Evolutionary conservation across 768 basidiomycete species (phyloP), one percentile per base, ranked within the genome.

Genomic region (Mycena pura): DNA sequence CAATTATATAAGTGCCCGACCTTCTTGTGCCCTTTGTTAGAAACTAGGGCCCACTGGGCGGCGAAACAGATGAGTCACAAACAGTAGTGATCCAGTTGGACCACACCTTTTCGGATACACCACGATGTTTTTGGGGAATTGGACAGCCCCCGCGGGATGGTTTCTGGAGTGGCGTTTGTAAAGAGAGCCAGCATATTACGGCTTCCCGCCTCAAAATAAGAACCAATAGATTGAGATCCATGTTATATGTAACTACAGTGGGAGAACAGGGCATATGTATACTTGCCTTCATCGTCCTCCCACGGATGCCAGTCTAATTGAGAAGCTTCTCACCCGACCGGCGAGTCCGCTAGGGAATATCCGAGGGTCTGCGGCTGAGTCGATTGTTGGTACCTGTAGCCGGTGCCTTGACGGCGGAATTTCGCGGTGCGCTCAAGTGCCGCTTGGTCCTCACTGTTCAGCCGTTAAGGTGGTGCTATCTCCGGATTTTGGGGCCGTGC

Each of bases 161-260:
- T 31, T 9, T 46, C 27, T 2, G 25, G 22, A 6, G n/a, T n/a
- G 19, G 28, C 2, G 29, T n/a, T 21, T 3, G 44, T 13, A n/a
- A 39, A 34, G 6, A 19, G 5, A 27, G 24, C n/a, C 11, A 38
- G n/a, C 1, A 24, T 19, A 7, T 27, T 22, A 2, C 38, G 32
- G 11, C 29, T 36, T 6, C 19, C 46, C n/a, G 29, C 55, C 29
- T 57, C 56, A 29, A 36, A 57, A 17, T 48, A 57, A 57, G 39
- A 57, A 57, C 45, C 47, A 57, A 13, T 57, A 57, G 24, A 59
- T 45, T 2, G 57, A 59, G 6, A 59, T 21, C 57, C 57, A 51
- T 10, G 57, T 59, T 13, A 59, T 24, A 25, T 13, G 52, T 24
- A 25, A 52, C 48, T 59, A 22, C 8, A 25, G 6, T n/a, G 15